Evolutionary conservation across 345 rosid genomes (phyloP).

Genomic region (Iberis pinnata): DNA sequence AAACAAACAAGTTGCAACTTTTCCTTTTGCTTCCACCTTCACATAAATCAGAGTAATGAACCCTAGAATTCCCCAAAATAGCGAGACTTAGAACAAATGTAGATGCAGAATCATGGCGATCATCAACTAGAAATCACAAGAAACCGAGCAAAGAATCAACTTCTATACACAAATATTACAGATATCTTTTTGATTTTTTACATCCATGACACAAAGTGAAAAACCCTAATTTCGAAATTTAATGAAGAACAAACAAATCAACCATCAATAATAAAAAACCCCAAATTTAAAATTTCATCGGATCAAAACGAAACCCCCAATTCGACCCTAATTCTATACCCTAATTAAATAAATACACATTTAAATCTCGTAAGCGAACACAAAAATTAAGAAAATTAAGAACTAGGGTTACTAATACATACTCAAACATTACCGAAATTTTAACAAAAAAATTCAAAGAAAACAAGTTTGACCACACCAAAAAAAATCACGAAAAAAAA

Average conservation of each 20-base stretch:
- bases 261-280: no score
- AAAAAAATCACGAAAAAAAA: no score
- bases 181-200: background rate
- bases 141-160: no score
- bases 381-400: background rate
- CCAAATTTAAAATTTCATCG: conserved; percentile 15
- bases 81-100: background rate
- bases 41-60: conserved; percentile 7
- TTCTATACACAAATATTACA: background rate
- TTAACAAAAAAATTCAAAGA: background rate
- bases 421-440: conserved; percentile 7
- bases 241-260: conserved; percentile 11
- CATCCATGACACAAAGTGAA: background rate
- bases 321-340: conserved; percentile 15
- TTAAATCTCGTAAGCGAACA: conserved; percentile 7
- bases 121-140: conserved; percentile 10
- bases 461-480: no score
- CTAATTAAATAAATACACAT: conserved; percentile 8
- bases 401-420: conserved; percentile 20
- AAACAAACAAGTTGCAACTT: background rate
- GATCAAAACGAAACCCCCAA: no score
- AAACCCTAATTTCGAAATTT: conserved; percentile 10
- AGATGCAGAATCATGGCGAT: conserved; percentile 10
- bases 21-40: conserved; percentile 12
- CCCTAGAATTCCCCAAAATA: background rate